These are phyloP conservation scores for Monilinia fructicola DNA, from an alignment of 2,329 filamentous ascomycete genomes.

Conservation along the genomic window DNA sequence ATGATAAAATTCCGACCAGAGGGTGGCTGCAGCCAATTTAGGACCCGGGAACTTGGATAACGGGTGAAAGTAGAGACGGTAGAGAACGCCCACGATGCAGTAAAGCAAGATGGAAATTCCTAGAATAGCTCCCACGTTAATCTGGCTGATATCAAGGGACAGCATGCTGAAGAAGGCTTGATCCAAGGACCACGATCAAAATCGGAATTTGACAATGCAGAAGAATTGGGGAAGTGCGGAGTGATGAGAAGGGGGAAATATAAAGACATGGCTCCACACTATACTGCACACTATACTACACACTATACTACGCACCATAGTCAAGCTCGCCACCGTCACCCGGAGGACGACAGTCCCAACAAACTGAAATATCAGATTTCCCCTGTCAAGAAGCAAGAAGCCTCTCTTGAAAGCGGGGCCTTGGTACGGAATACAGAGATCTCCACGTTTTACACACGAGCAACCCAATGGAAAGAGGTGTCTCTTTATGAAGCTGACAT, in stretches of 20 bases:
- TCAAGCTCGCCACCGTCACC: not conserved
- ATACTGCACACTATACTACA: not conserved
- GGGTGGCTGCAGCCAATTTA: constrained; percentile 18
- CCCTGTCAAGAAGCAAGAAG: constrained; percentile 4
- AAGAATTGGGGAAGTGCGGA: constrained; percentile 10
- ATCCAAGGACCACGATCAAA: not conserved
- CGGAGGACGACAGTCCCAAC: constrained; percentile 8
- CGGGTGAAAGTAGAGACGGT: constrained; percentile 24
- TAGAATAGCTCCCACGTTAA: constrained; percentile 10
- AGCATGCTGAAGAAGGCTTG: not conserved
- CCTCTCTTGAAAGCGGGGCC: not conserved
- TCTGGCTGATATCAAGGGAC: constrained; percentile 1
- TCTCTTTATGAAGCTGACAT: not conserved
- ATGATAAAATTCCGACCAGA: constrained; percentile 13
- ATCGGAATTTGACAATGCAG: not conserved
- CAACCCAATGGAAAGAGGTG: not conserved
- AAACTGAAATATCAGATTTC: not conserved
- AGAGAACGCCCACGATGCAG: constrained; percentile 14
- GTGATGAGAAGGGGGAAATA: constrained; percentile 7
- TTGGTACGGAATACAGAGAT: not conserved
- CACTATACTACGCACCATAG: not conserved
- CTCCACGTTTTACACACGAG: constrained; percentile 13
- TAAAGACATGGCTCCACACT: not conserved
- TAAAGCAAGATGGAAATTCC: constrained; percentile 15
- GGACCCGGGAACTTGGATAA: constrained; percentile 22